A percentile compares a stretch with the other conserved stretches of the same genome.
Evolutionary conservation across 805 yeast species (phyloP).

Genomic region (Monosporozyma servazzii): DNA sequence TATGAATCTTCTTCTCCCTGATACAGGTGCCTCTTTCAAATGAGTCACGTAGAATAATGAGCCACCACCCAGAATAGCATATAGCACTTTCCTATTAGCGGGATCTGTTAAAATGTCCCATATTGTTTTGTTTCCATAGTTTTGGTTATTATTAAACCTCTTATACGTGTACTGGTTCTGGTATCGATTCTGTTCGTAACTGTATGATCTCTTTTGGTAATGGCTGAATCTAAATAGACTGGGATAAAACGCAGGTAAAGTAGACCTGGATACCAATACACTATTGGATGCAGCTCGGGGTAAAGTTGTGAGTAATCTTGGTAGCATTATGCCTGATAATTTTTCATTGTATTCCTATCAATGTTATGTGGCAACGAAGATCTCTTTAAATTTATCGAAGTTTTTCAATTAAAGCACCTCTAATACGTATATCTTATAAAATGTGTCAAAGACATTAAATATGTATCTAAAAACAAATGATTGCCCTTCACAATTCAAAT

Average conservation of each 20-base stretch:
- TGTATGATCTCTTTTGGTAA: background rate
- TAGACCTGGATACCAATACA: background rate
- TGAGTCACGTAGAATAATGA: constrained; percentile 39
- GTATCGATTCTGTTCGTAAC: background rate
- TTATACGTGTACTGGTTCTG: background rate
- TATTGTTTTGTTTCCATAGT: background rate
- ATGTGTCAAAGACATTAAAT: background rate
- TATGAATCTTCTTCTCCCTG: constrained; percentile 62
- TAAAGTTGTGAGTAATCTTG: background rate
- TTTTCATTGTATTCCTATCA: background rate
- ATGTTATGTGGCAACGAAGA: background rate
- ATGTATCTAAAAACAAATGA: background rate
- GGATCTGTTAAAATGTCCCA: constrained; percentile 19
- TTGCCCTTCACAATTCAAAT: constrained; percentile 5
- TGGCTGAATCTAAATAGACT: background rate
- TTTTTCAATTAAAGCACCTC: background rate
- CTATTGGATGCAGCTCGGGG: background rate
- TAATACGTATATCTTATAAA: background rate
- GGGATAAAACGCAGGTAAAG: background rate
- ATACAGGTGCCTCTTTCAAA: constrained; percentile 73
- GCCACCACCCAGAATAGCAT: constrained; percentile 29
- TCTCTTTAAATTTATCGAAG: background rate
- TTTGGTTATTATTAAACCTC: background rate
- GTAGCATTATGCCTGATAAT: background rate
- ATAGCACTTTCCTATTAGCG: constrained; percentile 25